Conservation (phyloP, 805 yeast species). For the Kluyveromyces dobzhanskii region DNA sequence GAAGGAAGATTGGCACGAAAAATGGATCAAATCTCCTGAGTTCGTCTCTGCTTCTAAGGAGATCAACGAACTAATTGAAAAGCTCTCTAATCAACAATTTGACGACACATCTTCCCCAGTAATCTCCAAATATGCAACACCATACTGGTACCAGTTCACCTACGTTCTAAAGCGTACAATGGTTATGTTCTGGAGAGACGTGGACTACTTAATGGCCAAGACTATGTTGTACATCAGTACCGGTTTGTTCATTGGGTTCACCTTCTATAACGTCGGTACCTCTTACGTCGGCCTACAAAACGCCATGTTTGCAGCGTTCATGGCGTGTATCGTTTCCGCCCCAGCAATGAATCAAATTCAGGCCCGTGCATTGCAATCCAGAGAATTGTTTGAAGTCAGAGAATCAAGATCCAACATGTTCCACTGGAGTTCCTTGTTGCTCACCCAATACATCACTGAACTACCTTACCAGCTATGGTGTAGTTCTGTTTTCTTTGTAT, state of each 20-base stretch:
- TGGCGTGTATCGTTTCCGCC: constrained; percentile 49
- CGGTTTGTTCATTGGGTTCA: constrained; percentile 64
- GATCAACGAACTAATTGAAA: constrained; percentile 21
- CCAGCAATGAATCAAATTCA: constrained; percentile 55
- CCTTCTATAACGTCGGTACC: constrained; percentile 51
- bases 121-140: constrained; percentile 25
- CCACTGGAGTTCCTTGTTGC: constrained; percentile 55
- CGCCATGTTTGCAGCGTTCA: constrained; percentile 50
- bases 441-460: constrained; percentile 49
- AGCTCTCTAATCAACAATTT: constrained; percentile 9
- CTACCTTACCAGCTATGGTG: constrained; percentile 48
- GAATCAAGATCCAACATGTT: constrained; percentile 65
- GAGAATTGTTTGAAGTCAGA: constrained; percentile 62
- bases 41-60: constrained; percentile 23
- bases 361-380: constrained; percentile 45
- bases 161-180: constrained; percentile 34
- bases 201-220: constrained; percentile 55
- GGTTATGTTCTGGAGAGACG: constrained; percentile 48
- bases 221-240: constrained; percentile 39
- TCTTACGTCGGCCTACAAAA: constrained; percentile 49
- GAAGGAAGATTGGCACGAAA: constrained; percentile 49
- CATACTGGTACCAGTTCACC: constrained; percentile 37
- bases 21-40: constrained; percentile 46
- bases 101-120: not conserved
- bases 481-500: constrained; percentile 44